Base-by-base conservation (phyloP, 306 rosid genomes). In the Sicyos edulis region DNA sequence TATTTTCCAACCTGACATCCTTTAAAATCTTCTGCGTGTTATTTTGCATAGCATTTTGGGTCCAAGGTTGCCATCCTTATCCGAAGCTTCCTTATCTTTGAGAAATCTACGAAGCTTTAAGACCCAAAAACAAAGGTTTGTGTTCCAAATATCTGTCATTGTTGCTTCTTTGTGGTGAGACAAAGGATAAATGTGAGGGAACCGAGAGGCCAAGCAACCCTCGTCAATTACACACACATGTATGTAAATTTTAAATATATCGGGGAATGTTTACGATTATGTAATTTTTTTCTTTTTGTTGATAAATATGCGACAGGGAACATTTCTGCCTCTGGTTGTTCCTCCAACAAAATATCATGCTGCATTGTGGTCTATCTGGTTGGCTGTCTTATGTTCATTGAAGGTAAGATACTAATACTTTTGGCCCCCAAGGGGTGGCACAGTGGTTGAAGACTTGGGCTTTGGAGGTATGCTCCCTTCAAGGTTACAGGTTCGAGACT, bases 281-380 rank as follows among this genome's bases (percentile, higher is more conserved):
- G 32, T 71, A 47, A 40, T 8, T 40, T 40, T 1, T 42, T 8
- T 40, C 7, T 1, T 42, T 44, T 54, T 78, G n/a, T 37, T 59
- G 29, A 22, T 68, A 22, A 68, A 47, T 55, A 32, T 67, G 49
- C 26, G 54, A 73, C 89, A 95, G 99, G 97, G 99, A 52, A 84
- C 86, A 57, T 95, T 91, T 82, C 84, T 95, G 57, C 99, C 97
- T 15, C 74, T 95, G 70, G 88, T 95, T 81, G 80, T 95, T 80
- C 97, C 95, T 51, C 88, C 95, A 73, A 85, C 96, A 66, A 74
- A 89, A 80, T 91, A 87, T 85, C 95, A 89, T 62, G 88, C 88
- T 0, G 89, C 92, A 75, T 82, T 95, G 72, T 95, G 99, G 99
- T 81, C 96, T 58, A 72, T 86, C 74, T 95, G 99, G 99, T 65